phyloP scores from a whole-genome alignment of 2,329 filamentous ascomycete genomes.

The Emergomyces africanus region DNA sequence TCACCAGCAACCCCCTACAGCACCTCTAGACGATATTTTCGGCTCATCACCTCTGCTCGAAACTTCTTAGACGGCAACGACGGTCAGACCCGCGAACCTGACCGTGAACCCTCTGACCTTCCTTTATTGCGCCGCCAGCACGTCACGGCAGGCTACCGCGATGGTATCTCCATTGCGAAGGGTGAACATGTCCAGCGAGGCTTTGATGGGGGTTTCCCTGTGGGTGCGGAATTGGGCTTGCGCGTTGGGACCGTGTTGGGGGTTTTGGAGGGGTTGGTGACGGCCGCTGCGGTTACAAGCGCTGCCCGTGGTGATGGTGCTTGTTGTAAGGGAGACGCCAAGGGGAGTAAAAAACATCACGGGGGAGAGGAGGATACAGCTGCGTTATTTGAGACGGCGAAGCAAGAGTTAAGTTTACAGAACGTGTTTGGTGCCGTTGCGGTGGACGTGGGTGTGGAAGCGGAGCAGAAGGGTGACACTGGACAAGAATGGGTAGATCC shows the following conservation, averaged over 20 bases:
- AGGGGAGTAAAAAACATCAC: neutral
- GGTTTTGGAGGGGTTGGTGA: conserved; percentile 56
- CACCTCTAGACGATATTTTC: conserved; percentile 30
- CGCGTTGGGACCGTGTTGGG: conserved; percentile 64
- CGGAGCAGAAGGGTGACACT: neutral
- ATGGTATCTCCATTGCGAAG: conserved; percentile 70
- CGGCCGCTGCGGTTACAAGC: conserved; percentile 4
- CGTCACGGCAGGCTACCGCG: conserved; percentile 76
- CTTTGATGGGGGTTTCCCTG: conserved; percentile 79
- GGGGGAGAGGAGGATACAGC: conserved; percentile 12
- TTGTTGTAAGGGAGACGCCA: neutral
- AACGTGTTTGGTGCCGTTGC: conserved; percentile 8
- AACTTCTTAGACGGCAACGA: neutral
- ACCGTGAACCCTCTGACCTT: conserved; percentile 50
- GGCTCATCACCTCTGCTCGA: conserved; percentile 22
- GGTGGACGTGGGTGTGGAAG: neutral
- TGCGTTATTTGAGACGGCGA: conserved; percentile 17
- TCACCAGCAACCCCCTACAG: neutral
- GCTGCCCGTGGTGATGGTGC: neutral
- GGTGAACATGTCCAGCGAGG: conserved; percentile 64
- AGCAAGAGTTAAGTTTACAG: conserved; percentile 8
- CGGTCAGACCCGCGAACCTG: neutral
- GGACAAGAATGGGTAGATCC: neutral
- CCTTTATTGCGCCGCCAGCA: conserved; percentile 63
- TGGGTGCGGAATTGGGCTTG: conserved; percentile 70